phyloP scores from a whole-genome alignment of 257 asterid species.

The Paulownia fortunei region DNA sequence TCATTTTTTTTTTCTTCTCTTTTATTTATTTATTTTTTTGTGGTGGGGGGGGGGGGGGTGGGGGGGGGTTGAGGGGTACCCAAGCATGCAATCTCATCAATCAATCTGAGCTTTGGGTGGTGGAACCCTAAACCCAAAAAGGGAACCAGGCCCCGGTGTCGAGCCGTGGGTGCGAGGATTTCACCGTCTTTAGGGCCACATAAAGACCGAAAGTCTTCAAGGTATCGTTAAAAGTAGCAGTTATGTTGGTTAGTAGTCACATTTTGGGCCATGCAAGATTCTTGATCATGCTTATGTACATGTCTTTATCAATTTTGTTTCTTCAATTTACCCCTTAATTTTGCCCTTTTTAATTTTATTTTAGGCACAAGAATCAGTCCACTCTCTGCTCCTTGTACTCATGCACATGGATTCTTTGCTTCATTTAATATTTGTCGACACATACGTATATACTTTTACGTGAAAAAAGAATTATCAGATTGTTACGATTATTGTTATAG shows the following conservation, averaged over 20 bases:
- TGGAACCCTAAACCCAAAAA: background rate
- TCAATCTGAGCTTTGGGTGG: background rate
- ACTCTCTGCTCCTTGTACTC: background rate
- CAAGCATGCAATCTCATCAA: background rate
- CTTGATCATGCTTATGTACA: background rate
- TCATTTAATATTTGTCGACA: no score
- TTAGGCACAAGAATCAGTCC: background rate
- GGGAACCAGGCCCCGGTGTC: constrained; percentile 21
- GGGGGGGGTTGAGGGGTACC: background rate
- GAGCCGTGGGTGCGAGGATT: background rate
- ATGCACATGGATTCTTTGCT: background rate
- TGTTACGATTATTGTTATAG: no score
- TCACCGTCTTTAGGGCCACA: constrained; percentile 8
- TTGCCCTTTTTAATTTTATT: background rate
- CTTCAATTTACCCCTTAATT: constrained; percentile 4
- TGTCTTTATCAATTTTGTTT: background rate
- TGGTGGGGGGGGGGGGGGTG: no score
- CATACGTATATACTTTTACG: no score
- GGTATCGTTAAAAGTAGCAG: constrained; percentile 42
- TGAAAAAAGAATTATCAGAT: no score
- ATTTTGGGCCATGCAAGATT: constrained; percentile 31
- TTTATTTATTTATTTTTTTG: no score
- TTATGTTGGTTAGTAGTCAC: constrained; percentile 61
- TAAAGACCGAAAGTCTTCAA: constrained; percentile 42
- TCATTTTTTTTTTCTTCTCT: no score